Conservation (phyloP, 139 green algal species). For the Picochlorum sp. region DNA sequence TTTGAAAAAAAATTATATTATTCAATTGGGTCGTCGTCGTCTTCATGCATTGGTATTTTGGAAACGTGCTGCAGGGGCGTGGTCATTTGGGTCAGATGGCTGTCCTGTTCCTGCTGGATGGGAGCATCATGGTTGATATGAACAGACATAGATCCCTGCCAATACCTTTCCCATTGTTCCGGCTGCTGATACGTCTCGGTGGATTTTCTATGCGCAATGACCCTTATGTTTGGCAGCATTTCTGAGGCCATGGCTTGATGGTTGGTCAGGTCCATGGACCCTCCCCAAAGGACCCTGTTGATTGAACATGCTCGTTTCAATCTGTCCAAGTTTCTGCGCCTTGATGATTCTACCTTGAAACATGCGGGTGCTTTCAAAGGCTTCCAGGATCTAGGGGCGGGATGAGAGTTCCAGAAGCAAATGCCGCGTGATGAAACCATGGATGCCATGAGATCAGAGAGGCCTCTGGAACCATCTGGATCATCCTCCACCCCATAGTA, state of each 20-base stretch:
- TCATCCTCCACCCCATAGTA: conserved; percentile 8
- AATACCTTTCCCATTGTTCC: conserved; percentile 14
- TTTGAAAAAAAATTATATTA: neutral
- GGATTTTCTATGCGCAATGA: neutral
- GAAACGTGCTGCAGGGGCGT: neutral
- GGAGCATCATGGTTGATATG: neutral
- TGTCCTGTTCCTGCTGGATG: neutral
- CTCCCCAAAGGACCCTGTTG: neutral
- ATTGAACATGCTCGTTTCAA: conserved; percentile 11
- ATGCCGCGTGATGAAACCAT: conserved; percentile 41
- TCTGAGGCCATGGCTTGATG: neutral
- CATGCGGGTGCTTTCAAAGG: conserved; percentile 21
- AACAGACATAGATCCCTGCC: conserved; percentile 17
- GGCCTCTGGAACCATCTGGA: neutral
- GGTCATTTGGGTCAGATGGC: neutral
- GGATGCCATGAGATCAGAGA: conserved; percentile 25
- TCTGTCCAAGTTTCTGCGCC: conserved; percentile 12
- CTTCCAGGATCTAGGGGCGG: conserved; percentile 36
- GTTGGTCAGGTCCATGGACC: neutral
- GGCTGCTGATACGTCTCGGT: conserved; percentile 8
- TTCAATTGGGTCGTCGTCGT: neutral
- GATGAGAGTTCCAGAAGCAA: conserved; percentile 43
- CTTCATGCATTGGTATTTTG: neutral
- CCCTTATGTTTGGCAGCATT: neutral
- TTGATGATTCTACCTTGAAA: conserved; percentile 8